Percentiles rank a stretch among this genome's conserved stretches.
These are phyloP conservation scores for Pythium utonaiense DNA, from an alignment of 352 stramenopile genomes.

Conservation along the genomic window DNA sequence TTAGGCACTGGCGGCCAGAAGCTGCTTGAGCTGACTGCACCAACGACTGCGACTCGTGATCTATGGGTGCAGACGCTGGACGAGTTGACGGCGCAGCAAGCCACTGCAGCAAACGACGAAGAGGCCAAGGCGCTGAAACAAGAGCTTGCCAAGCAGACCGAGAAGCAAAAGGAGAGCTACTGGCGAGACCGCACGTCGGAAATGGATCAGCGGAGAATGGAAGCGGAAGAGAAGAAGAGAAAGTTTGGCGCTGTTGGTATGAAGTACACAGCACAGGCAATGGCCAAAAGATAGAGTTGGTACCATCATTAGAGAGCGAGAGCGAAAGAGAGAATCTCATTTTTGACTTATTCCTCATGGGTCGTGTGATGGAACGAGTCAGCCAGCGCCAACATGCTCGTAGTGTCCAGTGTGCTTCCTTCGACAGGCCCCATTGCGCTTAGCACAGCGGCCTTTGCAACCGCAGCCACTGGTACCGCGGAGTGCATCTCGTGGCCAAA, in stretches of 20 bases:
- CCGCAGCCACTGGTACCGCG: conserved; percentile 56
- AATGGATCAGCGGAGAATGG: conserved; percentile 48
- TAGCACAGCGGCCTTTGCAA: conserved; percentile 81
- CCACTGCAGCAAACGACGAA: conserved; percentile 10
- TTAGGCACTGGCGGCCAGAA: conserved; percentile 55
- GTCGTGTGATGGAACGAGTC: conserved; percentile 80
- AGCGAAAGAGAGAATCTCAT: neutral
- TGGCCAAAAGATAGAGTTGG: conserved; percentile 22
- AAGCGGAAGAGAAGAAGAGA: conserved; percentile 74
- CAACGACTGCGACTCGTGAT: conserved; percentile 37
- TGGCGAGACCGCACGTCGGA: conserved; percentile 66
- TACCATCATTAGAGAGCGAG: neutral
- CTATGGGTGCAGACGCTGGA: conserved; percentile 69
- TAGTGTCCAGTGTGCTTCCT: conserved; percentile 57
- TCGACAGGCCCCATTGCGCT: conserved; percentile 70
- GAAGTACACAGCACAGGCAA: conserved; percentile 57
- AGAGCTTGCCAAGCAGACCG: conserved; percentile 50
- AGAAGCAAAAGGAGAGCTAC: conserved; percentile 70
- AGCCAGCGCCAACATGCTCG: conserved; percentile 64
- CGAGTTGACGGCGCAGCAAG: conserved; percentile 38
- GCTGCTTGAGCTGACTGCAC: conserved; percentile 53
- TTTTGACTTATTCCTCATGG: conserved; percentile 14
- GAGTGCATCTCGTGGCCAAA: conserved; percentile 66
- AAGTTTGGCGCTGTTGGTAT: conserved; percentile 67
- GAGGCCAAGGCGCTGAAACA: conserved; percentile 42